Evolutionary conservation across 768 basidiomycete species (phyloP).

Genomic region (Russula brevipes): DNA sequence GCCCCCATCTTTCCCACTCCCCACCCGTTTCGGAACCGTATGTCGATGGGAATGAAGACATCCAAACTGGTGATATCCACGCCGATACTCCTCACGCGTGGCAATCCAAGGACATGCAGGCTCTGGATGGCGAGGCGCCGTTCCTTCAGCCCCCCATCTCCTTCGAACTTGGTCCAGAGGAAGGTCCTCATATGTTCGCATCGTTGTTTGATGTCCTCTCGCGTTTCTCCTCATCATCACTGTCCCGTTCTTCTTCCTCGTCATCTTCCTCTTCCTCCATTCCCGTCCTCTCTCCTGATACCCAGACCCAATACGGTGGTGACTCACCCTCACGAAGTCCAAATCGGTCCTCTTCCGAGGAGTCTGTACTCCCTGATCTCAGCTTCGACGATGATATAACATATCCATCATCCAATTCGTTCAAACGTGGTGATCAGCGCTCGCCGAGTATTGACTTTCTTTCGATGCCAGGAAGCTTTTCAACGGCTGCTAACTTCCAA

Average conservation of each 20-base stretch:
- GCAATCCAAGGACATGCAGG: conserved; percentile 10
- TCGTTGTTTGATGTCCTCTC: conserved; percentile 33
- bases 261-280: conserved; percentile 27
- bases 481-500: conserved; percentile 31
- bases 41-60: conserved; percentile 3
- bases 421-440: conserved; percentile 4
- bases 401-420: background rate
- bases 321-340: conserved; percentile 13
- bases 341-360: conserved; percentile 16
- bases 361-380: conserved; percentile 13
- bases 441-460: conserved; percentile 16
- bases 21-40: conserved; percentile 9
- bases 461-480: conserved; percentile 13
- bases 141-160: conserved; percentile 17
- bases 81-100: background rate
- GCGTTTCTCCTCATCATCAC: conserved; percentile 29
- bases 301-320: conserved; percentile 10
- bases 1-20: conserved; percentile 6
- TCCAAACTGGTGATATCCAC: conserved; percentile 5
- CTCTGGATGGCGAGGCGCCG: conserved; percentile 4
- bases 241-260: conserved; percentile 37
- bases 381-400: conserved; percentile 6
- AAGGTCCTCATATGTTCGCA: conserved; percentile 33
- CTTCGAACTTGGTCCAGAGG: conserved; percentile 27
- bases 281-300: conserved; percentile 23